Conservation (phyloP, 2,329 filamentous ascomycete genomes). For the Penicillium sumatraense region DNA sequence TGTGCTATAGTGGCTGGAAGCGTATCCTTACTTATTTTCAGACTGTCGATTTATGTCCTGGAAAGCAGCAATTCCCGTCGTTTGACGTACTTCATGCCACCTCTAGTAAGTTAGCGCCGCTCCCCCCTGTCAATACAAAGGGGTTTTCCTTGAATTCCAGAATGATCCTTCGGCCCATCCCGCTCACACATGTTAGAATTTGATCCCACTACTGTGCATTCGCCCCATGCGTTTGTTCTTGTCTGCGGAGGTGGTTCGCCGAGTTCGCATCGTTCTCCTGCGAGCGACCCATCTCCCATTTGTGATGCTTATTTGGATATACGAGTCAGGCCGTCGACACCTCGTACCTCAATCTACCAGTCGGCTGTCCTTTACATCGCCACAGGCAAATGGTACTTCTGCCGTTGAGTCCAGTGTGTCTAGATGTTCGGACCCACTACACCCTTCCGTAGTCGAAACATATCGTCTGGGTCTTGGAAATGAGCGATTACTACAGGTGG, state of each 20-base stretch:
- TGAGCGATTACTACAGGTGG: slow-evolving; percentile 26
- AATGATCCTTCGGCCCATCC: slow-evolving; percentile 15
- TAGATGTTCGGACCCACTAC: slow-evolving; percentile 30
- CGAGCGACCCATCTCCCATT: slow-evolving; percentile 64
- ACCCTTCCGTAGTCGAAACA: slow-evolving; percentile 28
- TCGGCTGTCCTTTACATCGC: slow-evolving; percentile 25
- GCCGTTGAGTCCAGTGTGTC: slow-evolving; percentile 27
- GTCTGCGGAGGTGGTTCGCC: slow-evolving; percentile 58
- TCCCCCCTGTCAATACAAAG: not conserved
- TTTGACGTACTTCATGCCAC: slow-evolving; percentile 53
- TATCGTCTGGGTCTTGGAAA: slow-evolving; percentile 26
- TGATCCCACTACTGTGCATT: slow-evolving; percentile 61
- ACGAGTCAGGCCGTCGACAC: slow-evolving; percentile 47
- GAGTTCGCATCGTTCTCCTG: slow-evolving; percentile 61
- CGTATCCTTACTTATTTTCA: slow-evolving; percentile 19
- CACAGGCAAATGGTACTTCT: slow-evolving; percentile 24
- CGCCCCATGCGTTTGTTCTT: slow-evolving; percentile 62
- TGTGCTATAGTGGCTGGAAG: slow-evolving; percentile 1
- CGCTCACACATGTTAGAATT: slow-evolving; percentile 51
- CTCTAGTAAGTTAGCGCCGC: slow-evolving; percentile 42
- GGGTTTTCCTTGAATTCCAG: slow-evolving; percentile 14
- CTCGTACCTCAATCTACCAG: slow-evolving; percentile 13
- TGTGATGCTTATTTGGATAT: slow-evolving; percentile 62
- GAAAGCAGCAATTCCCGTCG: slow-evolving; percentile 52
- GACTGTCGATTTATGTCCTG: slow-evolving; percentile 49